Base-by-base conservation (phyloP, 2,329 filamentous ascomycete genomes). In the Xylariales sp. region DNA sequence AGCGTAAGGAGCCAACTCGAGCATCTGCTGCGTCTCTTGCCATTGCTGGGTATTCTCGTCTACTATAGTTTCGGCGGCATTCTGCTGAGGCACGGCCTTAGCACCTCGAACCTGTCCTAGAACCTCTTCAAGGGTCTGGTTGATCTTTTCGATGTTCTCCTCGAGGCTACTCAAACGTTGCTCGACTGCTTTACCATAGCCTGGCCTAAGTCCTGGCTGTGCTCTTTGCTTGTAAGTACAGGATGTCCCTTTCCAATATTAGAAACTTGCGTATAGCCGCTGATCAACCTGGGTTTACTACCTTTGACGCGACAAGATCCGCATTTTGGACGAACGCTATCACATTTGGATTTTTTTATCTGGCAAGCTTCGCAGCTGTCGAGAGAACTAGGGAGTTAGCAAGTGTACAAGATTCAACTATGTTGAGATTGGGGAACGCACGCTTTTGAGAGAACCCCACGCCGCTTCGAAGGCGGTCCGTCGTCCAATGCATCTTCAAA, bases 201-300 rank as follows among this genome's bases (percentile, higher is more conserved):
- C 56, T 60, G 43, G 43, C 28, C 18, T 48, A 7, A 60, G 43
- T 16, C 56, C 56, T 16, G 56, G 56, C 23, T 60, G 56, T 50
- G 16, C 56, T 49, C 56, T 60, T 28, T 60, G 56, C 32, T 41
- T 60, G 49, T 60, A 60, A 23, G 8, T 60, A 43, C 56, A 60
- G 14, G 45, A 34, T 18, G 23, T 34, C 8, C 56, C 56, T 60
- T 49, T 28, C 14, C 2, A 6, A 23, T 18, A 54, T 54, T 23
- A 54, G 52, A 39, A 54, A 3, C 52, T 39, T 54, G 16, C 14
- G 34, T 16, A 23, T 41, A 23, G 2, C 30, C 30, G 52, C 52
- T 39, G 5, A 34, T 14, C 34, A 54, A 54, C 14, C 39, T 10
- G 32, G 43, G 34, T 10, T 23, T 18, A 48, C 12, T 46, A 60